Percentiles rank a stretch among this genome's conserved stretches.
Evolutionary conservation across 2,329 filamentous ascomycete genomes (phyloP).

Genomic region (Amphichorda felina): DNA sequence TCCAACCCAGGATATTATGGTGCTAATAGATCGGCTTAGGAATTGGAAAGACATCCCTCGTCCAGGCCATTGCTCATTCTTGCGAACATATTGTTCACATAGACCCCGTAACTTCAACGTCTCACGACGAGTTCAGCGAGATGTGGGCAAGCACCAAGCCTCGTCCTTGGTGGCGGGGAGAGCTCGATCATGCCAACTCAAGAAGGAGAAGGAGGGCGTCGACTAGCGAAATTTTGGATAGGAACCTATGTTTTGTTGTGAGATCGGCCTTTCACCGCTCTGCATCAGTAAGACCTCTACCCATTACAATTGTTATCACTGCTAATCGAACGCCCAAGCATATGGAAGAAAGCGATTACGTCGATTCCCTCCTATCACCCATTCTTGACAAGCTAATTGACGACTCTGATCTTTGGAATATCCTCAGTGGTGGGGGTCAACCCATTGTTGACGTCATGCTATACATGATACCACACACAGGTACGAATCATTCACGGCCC

Average conservation of each 20-base stretch:
- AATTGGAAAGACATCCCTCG: slow-evolving; percentile 78
- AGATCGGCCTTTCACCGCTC: slow-evolving; percentile 53
- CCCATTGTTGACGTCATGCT: slow-evolving; percentile 76
- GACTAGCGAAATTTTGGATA: slow-evolving; percentile 66
- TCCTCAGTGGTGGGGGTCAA: slow-evolving; percentile 74
- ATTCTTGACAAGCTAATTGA: slow-evolving; percentile 40
- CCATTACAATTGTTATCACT: not conserved
- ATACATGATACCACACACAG: slow-evolving; percentile 60
- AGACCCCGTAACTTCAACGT: slow-evolving; percentile 44
- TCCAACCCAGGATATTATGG: not conserved
- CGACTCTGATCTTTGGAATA: slow-evolving; percentile 62
- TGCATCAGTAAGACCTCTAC: slow-evolving; percentile 32
- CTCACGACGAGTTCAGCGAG: slow-evolving; percentile 38
- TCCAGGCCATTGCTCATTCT: slow-evolving; percentile 74
- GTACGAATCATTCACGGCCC: too few species aligned
- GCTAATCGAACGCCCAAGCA: slow-evolving; percentile 1
- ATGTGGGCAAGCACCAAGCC: slow-evolving; percentile 72
- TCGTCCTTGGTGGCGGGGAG: slow-evolving; percentile 83
- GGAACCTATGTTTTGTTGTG: slow-evolving; percentile 91
- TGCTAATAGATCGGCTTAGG: slow-evolving; percentile 31
- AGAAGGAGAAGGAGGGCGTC: slow-evolving; percentile 52
- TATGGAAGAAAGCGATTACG: slow-evolving; percentile 55
- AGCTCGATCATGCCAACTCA: slow-evolving; percentile 50
- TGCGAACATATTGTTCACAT: slow-evolving; percentile 93
- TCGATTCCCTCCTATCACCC: slow-evolving; percentile 38